Evolutionary conservation across 2,329 filamentous ascomycete species (phyloP).

Genomic region (Volutella citrinella): DNA sequence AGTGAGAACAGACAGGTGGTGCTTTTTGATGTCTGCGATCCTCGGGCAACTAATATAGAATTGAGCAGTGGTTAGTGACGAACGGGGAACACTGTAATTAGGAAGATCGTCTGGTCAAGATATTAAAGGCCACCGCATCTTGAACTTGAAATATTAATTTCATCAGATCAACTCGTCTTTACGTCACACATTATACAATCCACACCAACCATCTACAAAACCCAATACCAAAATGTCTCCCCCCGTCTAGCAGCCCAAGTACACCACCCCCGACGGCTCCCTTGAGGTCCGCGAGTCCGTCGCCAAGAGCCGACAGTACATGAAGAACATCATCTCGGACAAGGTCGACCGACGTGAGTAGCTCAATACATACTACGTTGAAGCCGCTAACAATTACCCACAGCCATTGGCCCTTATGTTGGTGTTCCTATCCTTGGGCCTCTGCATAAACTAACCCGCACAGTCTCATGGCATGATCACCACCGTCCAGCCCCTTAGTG

Average conservation of each 20-base stretch:
- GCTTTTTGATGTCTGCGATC: too few relatives aligned
- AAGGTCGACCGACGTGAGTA: conserved; percentile 1
- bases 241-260: not conserved
- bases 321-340: conserved; percentile 1
- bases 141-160: too few relatives aligned
- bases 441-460: not conserved
- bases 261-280: conserved; percentile 1
- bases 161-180: too few relatives aligned
- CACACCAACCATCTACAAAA: too few relatives aligned
- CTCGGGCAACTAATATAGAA: too few relatives aligned
- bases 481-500: not conserved
- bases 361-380: not conserved
- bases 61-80: too few relatives aligned
- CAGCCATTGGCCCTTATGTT: conserved; percentile 1
- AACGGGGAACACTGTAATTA: too few relatives aligned
- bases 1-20: too few relatives aligned
- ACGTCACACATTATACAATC: too few relatives aligned
- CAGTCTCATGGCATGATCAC: conserved; percentile 2
- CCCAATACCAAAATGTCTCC: too few relatives aligned
- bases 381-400: not conserved
- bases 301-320: not conserved
- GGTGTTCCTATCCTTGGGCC: not conserved
- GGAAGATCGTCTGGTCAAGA: too few relatives aligned
- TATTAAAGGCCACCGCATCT: too few relatives aligned
- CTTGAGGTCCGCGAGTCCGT: not conserved